Conservation (phyloP, 192 early-diverging fungal genomes). For the Rhizophagus clarus region DNA sequence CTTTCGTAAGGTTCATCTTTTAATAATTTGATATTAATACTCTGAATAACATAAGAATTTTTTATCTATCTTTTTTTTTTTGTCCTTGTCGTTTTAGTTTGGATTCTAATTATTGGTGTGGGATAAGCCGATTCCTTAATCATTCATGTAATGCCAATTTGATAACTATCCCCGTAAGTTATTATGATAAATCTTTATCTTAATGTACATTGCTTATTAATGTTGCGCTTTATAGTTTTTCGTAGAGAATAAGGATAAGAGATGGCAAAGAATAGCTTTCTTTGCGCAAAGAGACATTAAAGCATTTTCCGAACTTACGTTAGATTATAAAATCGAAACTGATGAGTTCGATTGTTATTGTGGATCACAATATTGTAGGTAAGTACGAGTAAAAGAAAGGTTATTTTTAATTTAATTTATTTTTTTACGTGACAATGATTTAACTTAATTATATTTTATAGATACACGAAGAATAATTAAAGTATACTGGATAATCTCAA, state of each 20-base stretch:
- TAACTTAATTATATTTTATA: neutral
- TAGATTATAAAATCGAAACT: conserved; percentile 17
- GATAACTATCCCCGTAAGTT: conserved; percentile 14
- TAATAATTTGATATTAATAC: neutral
- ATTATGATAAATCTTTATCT: neutral
- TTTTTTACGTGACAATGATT: neutral
- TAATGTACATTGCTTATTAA: neutral
- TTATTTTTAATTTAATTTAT: neutral
- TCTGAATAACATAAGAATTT: neutral
- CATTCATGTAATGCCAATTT: conserved; percentile 27
- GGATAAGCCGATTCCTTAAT: conserved; percentile 17
- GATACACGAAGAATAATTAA: neutral
- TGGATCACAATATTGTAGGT: conserved; percentile 12
- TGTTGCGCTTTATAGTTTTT: neutral
- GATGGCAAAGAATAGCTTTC: conserved; percentile 14
- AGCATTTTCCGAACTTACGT: neutral
- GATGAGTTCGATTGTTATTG: conserved; percentile 7
- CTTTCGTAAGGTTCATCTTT: conserved; percentile 5
- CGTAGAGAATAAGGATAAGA: neutral
- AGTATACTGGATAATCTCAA: neutral
- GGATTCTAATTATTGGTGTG: conserved; percentile 19
- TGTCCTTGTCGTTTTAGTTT: neutral
- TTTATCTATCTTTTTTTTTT: too few species aligned
- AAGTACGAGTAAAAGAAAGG: neutral
- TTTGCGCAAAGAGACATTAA: conserved; percentile 19